phyloP scores from a whole-genome alignment of 2,329 filamentous ascomycete genomes.

The Alternaria metachromatica region DNA sequence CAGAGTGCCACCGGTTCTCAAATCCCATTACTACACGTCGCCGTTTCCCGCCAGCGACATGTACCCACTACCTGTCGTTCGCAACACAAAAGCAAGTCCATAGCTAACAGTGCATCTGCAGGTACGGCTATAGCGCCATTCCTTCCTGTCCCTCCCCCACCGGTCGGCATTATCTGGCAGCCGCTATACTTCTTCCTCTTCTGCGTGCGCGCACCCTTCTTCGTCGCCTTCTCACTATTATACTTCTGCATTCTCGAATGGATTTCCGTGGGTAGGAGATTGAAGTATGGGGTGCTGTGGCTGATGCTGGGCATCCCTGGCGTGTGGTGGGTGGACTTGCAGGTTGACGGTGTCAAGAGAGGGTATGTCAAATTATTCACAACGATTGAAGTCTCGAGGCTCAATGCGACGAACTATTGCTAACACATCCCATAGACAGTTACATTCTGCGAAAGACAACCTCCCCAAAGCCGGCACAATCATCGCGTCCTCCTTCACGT shows the following conservation, averaged over 20 bases:
- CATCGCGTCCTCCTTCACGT: slow-evolving; percentile 90
- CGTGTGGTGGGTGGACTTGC: slow-evolving; percentile 98
- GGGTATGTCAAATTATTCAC: slow-evolving; percentile 61
- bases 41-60: neutral
- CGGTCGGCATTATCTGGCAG: slow-evolving; percentile 65
- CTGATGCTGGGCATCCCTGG: slow-evolving; percentile 84
- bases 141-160: slow-evolving; percentile 76
- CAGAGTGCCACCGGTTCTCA: neutral
- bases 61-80: neutral
- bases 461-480: slow-evolving; percentile 81
- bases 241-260: slow-evolving; percentile 86
- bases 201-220: slow-evolving; percentile 77
- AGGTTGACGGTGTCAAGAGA: slow-evolving; percentile 94
- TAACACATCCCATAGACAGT: slow-evolving; percentile 20
- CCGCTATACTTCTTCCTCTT: slow-evolving; percentile 76
- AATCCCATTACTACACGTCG: neutral
- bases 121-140: slow-evolving; percentile 97
- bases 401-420: neutral
- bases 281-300: slow-evolving; percentile 88
- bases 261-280: slow-evolving; percentile 72
- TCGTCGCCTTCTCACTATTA: slow-evolving; percentile 69
- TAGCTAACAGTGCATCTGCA: slow-evolving; percentile 50
- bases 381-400: neutral
- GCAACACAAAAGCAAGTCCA: neutral
- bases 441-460: slow-evolving; percentile 55